These are phyloP conservation scores for Domatiomyces catenatus DNA, from an alignment of 2,329 filamentous ascomycete genomes.

Conservation along the genomic window DNA sequence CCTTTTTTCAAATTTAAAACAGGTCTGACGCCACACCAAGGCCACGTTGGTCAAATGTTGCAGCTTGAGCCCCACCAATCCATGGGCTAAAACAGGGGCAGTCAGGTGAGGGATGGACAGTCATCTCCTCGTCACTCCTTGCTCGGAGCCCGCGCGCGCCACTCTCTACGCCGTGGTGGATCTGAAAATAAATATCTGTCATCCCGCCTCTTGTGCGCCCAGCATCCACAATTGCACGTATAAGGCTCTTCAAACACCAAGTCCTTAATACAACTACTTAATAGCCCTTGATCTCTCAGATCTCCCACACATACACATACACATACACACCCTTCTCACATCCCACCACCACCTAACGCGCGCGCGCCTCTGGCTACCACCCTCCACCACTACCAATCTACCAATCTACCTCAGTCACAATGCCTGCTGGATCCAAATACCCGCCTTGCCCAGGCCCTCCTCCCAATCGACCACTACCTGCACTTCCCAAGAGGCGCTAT, in stretches of 20 bases:
- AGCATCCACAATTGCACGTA: background rate
- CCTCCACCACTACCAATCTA: background rate
- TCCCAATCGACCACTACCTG: constrained; percentile 20
- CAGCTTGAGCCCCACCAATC: background rate
- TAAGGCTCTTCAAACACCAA: background rate
- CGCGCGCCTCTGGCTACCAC: background rate
- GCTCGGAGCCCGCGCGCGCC: background rate
- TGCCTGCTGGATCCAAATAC: constrained; percentile 20
- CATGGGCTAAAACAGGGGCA: background rate
- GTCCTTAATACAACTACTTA: background rate
- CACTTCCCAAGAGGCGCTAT: constrained; percentile 15
- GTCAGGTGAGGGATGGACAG: background rate
- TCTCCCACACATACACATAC: too few species aligned
- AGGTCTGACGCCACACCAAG: background rate
- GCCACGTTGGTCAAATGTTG: background rate
- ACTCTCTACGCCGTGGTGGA: background rate
- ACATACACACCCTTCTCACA: background rate
- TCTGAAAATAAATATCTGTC: background rate
- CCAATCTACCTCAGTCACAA: constrained; percentile 8
- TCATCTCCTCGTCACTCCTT: background rate
- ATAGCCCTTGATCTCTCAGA: background rate
- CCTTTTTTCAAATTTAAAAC: background rate
- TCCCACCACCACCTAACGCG: background rate
- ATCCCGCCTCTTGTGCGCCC: background rate
- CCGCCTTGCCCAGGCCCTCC: constrained; percentile 21